Evolutionary conservation across 169 alveolate species (phyloP).

Genomic region (Plasmodium knowlesi): DNA sequence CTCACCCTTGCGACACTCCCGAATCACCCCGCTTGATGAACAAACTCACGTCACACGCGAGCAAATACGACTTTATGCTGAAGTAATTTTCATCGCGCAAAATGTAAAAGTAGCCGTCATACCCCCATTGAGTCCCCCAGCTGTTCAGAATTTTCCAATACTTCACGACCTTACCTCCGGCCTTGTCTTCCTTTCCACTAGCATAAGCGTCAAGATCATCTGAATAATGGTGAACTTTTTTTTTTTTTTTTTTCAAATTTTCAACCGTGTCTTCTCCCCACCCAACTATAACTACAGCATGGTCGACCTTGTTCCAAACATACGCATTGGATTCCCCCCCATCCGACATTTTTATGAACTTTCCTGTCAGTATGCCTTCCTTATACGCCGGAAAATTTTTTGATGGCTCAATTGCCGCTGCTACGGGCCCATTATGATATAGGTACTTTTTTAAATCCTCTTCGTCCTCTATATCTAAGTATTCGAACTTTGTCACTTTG

Average conservation of each 20-base stretch:
- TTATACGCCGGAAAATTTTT: conserved; percentile 13
- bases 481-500: conserved; percentile 41
- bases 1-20: background rate
- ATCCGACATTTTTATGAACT: conserved; percentile 58
- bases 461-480: conserved; percentile 66
- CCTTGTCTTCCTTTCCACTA: background rate
- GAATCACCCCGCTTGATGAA: background rate
- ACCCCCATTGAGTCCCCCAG: conserved; percentile 73
- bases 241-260: conserved; percentile 34
- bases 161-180: conserved; percentile 14
- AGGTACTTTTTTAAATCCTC: conserved; percentile 54
- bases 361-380: conserved; percentile 53
- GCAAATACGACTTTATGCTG: conserved; percentile 44
- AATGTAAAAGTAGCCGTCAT: conserved; percentile 57
- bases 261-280: conserved; percentile 67
- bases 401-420: conserved; percentile 74
- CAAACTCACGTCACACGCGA: conserved; percentile 64
- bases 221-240: background rate
- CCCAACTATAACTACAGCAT: conserved; percentile 74
- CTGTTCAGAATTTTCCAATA: conserved; percentile 71
- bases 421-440: conserved; percentile 70
- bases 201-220: background rate
- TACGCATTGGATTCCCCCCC: conserved; percentile 63
- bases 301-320: conserved; percentile 73
- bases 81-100: conserved; percentile 44